Evolutionary conservation across 441 rosid species (phyloP).

Genomic region (Erodium trifolium): DNA sequence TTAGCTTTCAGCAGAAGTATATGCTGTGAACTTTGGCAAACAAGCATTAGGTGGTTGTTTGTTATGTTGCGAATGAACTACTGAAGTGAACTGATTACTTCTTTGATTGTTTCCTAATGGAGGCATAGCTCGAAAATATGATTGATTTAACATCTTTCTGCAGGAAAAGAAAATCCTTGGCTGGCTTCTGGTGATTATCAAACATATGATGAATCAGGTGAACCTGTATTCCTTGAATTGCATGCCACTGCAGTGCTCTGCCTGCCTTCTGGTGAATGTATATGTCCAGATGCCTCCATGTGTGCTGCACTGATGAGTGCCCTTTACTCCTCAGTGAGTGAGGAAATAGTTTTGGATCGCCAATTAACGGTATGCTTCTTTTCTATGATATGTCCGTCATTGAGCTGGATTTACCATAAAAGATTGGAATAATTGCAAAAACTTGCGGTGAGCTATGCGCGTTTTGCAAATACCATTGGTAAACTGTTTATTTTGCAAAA

Average conservation of each 20-base stretch:
- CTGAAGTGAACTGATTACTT: neutral
- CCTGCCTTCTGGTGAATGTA: conserved; percentile 88
- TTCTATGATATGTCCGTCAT: neutral
- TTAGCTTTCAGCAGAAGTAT: too few relatives aligned
- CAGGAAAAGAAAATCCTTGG: conserved; percentile 78
- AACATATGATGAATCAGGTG: conserved; percentile 34
- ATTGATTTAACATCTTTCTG: conserved; percentile 19
- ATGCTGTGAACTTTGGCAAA: too few relatives aligned
- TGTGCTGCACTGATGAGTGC: conserved; percentile 90
- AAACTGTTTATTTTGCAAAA: too few relatives aligned
- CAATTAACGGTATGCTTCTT: conserved; percentile 60
- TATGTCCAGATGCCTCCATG: conserved; percentile 80
- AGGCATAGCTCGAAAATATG: neutral
- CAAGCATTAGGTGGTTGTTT: too few relatives aligned
- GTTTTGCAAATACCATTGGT: too few relatives aligned
- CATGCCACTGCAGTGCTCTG: conserved; percentile 92
- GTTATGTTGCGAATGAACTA: too few relatives aligned
- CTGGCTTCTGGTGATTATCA: conserved; percentile 52
- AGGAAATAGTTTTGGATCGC: conserved; percentile 69
- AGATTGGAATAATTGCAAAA: too few relatives aligned
- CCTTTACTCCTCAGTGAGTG: conserved; percentile 74
- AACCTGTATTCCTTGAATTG: conserved; percentile 64
- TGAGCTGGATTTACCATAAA: neutral
- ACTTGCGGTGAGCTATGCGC: too few relatives aligned
- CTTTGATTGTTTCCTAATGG: neutral